phyloP scores from a whole-genome alignment of 805 yeast species.

The Schwanniomyces sp. region DNA sequence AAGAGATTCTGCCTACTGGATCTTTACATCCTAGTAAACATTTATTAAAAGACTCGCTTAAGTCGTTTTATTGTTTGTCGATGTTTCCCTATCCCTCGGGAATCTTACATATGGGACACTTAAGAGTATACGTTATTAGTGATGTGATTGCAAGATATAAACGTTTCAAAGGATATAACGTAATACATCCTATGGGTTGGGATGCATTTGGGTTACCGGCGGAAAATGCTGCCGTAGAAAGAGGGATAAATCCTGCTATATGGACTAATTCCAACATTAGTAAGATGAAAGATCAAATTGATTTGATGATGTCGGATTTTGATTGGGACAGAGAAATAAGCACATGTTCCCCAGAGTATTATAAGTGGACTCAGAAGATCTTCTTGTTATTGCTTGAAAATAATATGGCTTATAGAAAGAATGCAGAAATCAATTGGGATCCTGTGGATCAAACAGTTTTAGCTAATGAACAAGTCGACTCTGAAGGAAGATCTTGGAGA shows the following conservation, averaged over 20 bases:
- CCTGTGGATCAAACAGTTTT: slow-evolving; percentile 93
- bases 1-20: slow-evolving; percentile 24
- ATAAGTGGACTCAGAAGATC: slow-evolving; percentile 88
- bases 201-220: slow-evolving; percentile 99
- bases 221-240: slow-evolving; percentile 94
- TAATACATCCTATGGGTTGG: slow-evolving; percentile 98
- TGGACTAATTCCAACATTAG: slow-evolving; percentile 86
- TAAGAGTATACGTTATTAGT: slow-evolving; percentile 87
- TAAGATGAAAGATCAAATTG: slow-evolving; percentile 84
- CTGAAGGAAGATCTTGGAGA: slow-evolving; percentile 91
- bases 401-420: slow-evolving; percentile 82
- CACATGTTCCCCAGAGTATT: slow-evolving; percentile 85
- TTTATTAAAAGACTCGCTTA: slow-evolving; percentile 6
- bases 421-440: slow-evolving; percentile 96
- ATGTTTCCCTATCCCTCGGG: slow-evolving; percentile 99
- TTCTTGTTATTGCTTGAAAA: slow-evolving; percentile 70
- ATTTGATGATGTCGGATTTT: slow-evolving; percentile 75
- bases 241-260: slow-evolving; percentile 69
- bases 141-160: slow-evolving; percentile 81
- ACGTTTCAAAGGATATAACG: slow-evolving; percentile 71
- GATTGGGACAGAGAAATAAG: slow-evolving; percentile 92
- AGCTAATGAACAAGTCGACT: slow-evolving; percentile 94
- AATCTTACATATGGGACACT: slow-evolving; percentile 87
- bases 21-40: slow-evolving; percentile 38
- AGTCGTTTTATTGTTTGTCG: slow-evolving; percentile 62